Conservation (phyloP, 2,329 filamentous ascomycete genomes). For the Endocalyx cinctus region DNA sequence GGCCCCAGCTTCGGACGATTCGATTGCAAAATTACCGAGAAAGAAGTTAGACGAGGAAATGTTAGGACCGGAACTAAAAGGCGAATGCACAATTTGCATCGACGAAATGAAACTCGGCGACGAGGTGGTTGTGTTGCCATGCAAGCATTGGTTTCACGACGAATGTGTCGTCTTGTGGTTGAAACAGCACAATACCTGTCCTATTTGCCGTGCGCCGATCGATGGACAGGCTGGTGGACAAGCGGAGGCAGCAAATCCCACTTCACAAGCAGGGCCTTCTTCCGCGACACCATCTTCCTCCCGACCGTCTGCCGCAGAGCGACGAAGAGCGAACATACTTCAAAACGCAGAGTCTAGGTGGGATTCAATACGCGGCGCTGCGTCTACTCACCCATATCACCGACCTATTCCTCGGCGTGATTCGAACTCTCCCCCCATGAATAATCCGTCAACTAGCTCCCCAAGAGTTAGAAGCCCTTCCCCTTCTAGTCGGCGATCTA, state of each 20-base stretch:
- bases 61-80: constrained; percentile 60
- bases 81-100: constrained; percentile 94
- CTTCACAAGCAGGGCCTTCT: constrained; percentile 8
- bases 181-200: constrained; percentile 87
- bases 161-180: constrained; percentile 80
- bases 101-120: constrained; percentile 71
- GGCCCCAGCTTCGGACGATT: constrained; percentile 71
- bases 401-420: constrained; percentile 13
- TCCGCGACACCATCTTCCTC: constrained; percentile 13
- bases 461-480: constrained; percentile 23
- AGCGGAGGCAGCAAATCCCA: constrained; percentile 10
- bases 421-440: constrained; percentile 22
- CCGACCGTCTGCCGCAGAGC: constrained; percentile 11
- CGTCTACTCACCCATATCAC: constrained; percentile 9
- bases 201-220: constrained; percentile 65
- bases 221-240: constrained; percentile 32
- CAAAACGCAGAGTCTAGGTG: constrained; percentile 16
- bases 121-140: constrained; percentile 74
- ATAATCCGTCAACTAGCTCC: constrained; percentile 12
- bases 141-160: constrained; percentile 91
- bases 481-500: constrained; percentile 17
- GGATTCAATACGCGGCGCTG: constrained; percentile 16
- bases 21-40: constrained; percentile 69
- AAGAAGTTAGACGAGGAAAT: constrained; percentile 66
- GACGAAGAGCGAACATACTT: constrained; percentile 17